Conservation (phyloP, 208 protist genomes). For the Angomonas ambiguus region DNA sequence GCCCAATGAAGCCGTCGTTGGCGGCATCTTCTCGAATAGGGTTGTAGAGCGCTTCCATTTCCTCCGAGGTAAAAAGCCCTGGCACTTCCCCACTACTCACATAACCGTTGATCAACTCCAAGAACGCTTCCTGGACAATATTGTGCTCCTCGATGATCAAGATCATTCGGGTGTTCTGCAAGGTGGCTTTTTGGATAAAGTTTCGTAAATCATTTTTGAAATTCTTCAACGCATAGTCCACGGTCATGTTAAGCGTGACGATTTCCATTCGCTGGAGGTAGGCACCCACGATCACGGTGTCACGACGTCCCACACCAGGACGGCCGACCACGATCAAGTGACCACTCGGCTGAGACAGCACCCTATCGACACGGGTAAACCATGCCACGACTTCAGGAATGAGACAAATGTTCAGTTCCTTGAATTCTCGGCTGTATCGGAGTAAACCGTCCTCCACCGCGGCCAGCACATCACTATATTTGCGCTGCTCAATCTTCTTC, state of each 20-base stretch:
- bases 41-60: conserved; percentile 93
- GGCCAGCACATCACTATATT: conserved; percentile 59
- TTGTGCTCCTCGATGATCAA: conserved; percentile 96
- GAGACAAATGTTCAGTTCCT: conserved; percentile 85
- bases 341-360: conserved; percentile 77
- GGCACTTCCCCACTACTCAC: conserved; percentile 92
- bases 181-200: conserved; percentile 74
- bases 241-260: conserved; percentile 86
- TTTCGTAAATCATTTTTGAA: conserved; percentile 81
- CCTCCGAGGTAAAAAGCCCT: conserved; percentile 95
- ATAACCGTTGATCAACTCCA: conserved; percentile 96
- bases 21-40: conserved; percentile 86
- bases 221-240: conserved; percentile 88
- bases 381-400: conserved; percentile 91
- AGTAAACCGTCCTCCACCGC: conserved; percentile 85
- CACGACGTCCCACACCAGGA: conserved; percentile 86
- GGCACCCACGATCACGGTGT: conserved; percentile 74
- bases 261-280: conserved; percentile 86
- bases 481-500: conserved; percentile 52
- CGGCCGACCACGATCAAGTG: conserved; percentile 93
- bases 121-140: conserved; percentile 94
- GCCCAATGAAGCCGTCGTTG: conserved; percentile 80
- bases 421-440: conserved; percentile 95
- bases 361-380: conserved; percentile 88
- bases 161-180: conserved; percentile 87